Evolutionary conservation across 768 basidiomycete genomes (phyloP), one percentile per base, ranked within the genome.

Genomic region (Asterophora parasitica): DNA sequence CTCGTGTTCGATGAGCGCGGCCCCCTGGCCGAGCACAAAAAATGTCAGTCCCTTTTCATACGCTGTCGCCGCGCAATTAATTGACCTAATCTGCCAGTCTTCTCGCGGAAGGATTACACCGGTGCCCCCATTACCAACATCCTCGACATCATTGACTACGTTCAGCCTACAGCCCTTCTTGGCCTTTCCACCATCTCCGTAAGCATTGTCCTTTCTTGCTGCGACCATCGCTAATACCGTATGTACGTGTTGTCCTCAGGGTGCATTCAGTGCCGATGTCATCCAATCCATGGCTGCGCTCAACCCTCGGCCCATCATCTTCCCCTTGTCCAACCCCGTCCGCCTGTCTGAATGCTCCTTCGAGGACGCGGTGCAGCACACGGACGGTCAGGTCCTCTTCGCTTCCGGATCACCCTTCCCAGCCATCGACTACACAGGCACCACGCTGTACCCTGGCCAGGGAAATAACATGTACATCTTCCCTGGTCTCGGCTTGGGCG

Each of bases 381-480:
- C 90, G 3, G 66, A 80, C 35, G 92, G 93, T 23, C 69, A 64
- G 34, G 87, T 85, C 13, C 78, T 96, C 48, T 96, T 92, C 61
- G 92, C 94, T 0, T 85, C 82, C 33, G 93, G 92, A 3, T 88
- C 86, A 27, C 93, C 92, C 3, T 96, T 93, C 78, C 76, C 79
- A 11, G 72, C 76, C 38, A 73, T 83, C 53, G 58, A 66, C 47
- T 85, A 73, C 67, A 65, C 74, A 30, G 82, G 81, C 26, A 71
- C 68, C 44, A 73, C 55, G 28, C 69, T 84, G 54, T 82, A 84
- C 54, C 83, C 93, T 2, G 89, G 90, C 17, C 94, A 96, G 67
- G 92, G 92, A 20, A 96, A 95, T 65, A 97, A 95, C 66, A 92
- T 93, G 89, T 88, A 87, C 64, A 85, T 87, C 59, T 85, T 85